phyloP scores from a whole-genome alignment of 164 flowering plant species.

The Liriodendron chinense region DNA sequence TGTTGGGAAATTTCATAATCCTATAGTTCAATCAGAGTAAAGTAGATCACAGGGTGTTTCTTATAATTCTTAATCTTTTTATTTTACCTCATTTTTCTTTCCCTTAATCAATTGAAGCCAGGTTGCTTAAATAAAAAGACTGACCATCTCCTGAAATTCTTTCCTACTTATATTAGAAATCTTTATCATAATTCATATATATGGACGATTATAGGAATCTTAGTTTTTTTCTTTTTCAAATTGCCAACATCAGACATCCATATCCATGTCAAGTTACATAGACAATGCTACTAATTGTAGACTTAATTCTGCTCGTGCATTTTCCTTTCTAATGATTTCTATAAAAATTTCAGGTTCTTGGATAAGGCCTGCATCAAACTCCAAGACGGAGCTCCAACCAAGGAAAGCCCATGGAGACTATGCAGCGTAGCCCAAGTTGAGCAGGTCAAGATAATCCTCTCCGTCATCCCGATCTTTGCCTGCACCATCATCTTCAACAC shows the following conservation, averaged over 20 bases:
- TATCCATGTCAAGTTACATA: not conserved
- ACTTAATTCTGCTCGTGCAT: not conserved
- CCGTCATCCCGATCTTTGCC: constrained; percentile 62
- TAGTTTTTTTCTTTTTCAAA: not conserved
- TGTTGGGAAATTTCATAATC: not conserved
- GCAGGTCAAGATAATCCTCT: constrained; percentile 60
- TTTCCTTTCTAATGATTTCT: not conserved
- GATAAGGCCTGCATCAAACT: constrained; percentile 88
- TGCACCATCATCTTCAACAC: constrained; percentile 82
- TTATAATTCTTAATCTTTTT: too few relatives aligned
- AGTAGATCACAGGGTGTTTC: not conserved
- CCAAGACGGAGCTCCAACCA: constrained; percentile 28
- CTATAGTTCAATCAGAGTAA: not conserved
- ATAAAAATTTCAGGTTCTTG: constrained; percentile 53
- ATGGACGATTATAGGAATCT: too few relatives aligned
- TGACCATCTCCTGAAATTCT: too few relatives aligned
- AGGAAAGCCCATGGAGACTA: constrained; percentile 67
- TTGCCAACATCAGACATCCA: not conserved
- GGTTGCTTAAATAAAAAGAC: too few relatives aligned
- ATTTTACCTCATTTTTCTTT: too few relatives aligned
- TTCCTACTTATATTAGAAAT: too few relatives aligned
- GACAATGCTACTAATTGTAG: not conserved
- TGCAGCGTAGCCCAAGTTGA: constrained; percentile 70
- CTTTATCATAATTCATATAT: too few relatives aligned
- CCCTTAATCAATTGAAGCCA: too few relatives aligned